These are phyloP conservation scores for Mucor velutinosus DNA, from an alignment of 371 early-diverging fungal species.

Conservation along the genomic window DNA sequence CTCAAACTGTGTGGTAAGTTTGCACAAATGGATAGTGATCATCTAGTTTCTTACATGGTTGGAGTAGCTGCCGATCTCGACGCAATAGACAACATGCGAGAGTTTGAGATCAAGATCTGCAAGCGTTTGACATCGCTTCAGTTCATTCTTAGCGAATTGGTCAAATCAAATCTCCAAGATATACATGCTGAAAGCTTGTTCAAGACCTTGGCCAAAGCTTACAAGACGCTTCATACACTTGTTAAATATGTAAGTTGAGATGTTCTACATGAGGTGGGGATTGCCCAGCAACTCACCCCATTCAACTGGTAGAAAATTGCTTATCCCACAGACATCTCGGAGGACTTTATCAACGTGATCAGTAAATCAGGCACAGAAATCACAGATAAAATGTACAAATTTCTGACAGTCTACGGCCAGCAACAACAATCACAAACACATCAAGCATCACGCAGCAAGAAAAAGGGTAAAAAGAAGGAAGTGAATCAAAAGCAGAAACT, in stretches of 20 bases:
- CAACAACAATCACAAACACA: conserved; percentile 10
- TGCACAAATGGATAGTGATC: background rate
- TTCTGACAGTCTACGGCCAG: conserved; percentile 49
- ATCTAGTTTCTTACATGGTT: background rate
- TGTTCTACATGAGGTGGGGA: background rate
- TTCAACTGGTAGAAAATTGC: conserved; percentile 36
- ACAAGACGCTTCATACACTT: conserved; percentile 42
- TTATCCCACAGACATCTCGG: conserved; percentile 27
- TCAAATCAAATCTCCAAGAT: conserved; percentile 32
- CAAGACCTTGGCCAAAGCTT: conserved; percentile 41
- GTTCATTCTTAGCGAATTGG: conserved; percentile 31
- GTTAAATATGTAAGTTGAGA: conserved; percentile 49
- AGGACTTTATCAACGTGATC: conserved; percentile 39
- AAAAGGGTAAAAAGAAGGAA: conserved; percentile 31
- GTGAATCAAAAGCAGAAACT: conserved; percentile 36
- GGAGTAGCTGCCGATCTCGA: conserved; percentile 1
- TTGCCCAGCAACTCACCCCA: background rate
- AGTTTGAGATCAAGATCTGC: conserved; percentile 39
- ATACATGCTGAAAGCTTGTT: conserved; percentile 46
- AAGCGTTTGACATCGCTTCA: conserved; percentile 28
- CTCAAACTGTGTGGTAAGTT: conserved; percentile 35
- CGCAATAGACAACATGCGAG: conserved; percentile 12
- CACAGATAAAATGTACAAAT: conserved; percentile 53
- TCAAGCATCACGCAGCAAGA: conserved; percentile 8
- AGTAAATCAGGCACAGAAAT: conserved; percentile 32